phyloP scores from a whole-genome alignment of 345 rosid genomes.

The Lepidium sativum region DNA sequence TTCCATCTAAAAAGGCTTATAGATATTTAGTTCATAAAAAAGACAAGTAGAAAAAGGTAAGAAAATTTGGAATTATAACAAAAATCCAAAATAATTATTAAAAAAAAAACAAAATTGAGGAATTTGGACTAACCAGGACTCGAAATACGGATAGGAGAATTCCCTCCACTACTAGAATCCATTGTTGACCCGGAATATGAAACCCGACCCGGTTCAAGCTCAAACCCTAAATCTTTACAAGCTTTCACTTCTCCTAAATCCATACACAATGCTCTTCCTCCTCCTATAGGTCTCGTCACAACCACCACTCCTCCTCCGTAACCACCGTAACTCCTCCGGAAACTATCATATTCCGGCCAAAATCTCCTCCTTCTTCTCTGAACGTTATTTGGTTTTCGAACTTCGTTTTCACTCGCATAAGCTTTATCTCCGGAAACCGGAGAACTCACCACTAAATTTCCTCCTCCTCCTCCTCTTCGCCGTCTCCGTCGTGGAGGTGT shows the following conservation, averaged over 20 bases:
- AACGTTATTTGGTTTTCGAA: conserved; percentile 22
- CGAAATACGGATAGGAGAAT: conserved; percentile 87
- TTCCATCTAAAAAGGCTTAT: no score
- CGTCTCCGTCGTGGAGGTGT: conserved; percentile 23
- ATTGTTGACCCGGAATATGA: conserved; percentile 39
- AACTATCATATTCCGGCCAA: conserved; percentile 20
- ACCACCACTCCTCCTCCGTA: conserved; percentile 48
- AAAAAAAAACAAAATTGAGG: not conserved
- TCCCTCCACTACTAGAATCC: conserved; percentile 81
- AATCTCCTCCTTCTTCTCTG: conserved; percentile 34
- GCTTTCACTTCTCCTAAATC: conserved; percentile 84
- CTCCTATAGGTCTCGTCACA: conserved; percentile 79
- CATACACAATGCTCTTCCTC: conserved; percentile 73
- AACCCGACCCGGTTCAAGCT: conserved; percentile 50
- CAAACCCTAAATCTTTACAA: conserved; percentile 88
- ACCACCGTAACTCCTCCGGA: conserved; percentile 33
- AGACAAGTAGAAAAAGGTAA: not conserved
- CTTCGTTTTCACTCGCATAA: conserved; percentile 82
- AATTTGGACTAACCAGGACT: conserved; percentile 58
- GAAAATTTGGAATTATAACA: not conserved
- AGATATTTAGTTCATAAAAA: not conserved
- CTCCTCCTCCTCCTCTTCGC: not conserved
- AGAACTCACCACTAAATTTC: not conserved
- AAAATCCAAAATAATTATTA: not conserved
- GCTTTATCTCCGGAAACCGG: conserved; percentile 34